Conservation (phyloP, 140 eudicot genomes). For the Flaveria floridana region DNA sequence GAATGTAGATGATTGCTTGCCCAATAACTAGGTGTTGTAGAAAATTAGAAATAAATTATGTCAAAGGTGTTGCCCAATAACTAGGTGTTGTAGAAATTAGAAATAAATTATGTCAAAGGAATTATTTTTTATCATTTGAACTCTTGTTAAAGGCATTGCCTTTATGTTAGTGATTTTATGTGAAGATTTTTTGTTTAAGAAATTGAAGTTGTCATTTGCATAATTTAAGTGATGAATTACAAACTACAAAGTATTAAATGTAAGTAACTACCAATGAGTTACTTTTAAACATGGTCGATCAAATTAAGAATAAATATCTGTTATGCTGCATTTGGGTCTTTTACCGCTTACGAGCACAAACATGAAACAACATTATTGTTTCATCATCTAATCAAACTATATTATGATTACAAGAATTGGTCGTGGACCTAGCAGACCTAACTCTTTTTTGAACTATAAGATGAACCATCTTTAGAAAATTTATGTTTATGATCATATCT, state of each 20-base stretch:
- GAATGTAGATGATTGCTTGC: constrained; percentile 4
- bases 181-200: not conserved
- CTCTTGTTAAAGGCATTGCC: not conserved
- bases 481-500: not conserved
- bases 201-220: not conserved
- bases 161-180: not conserved
- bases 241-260: not conserved
- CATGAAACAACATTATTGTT: not conserved
- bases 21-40: not conserved
- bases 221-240: not conserved
- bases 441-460: not conserved
- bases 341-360: constrained; percentile 6
- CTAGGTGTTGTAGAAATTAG: no score
- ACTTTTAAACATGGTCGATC: not conserved
- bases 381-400: not conserved
- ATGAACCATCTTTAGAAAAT: constrained; percentile 1
- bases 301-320: not conserved
- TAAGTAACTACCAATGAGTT: not conserved
- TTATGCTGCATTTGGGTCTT: not conserved
- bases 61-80: not conserved
- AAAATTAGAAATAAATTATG: not conserved
- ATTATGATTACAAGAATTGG: not conserved
- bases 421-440: not conserved
- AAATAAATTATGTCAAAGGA: not conserved
- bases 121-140: not conserved